Evolutionary conservation across 352 stramenopile species (phyloP).

Genomic region (Phytophthora cactorum): DNA sequence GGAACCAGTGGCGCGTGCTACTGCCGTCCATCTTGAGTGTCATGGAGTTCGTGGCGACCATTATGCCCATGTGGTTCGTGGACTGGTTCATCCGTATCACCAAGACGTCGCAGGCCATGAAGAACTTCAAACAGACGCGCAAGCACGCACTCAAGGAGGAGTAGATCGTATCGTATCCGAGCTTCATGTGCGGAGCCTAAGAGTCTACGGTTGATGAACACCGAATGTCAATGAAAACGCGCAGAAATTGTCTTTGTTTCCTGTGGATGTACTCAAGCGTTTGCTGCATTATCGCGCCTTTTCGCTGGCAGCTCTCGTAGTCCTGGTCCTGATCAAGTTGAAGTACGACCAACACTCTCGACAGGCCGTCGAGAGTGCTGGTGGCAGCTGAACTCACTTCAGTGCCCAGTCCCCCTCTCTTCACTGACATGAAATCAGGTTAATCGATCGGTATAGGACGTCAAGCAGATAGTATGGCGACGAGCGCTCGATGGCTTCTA

Average conservation of each 20-base stretch:
- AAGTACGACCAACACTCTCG: neutral
- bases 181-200: no score
- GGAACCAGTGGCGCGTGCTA: conserved; percentile 54
- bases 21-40: conserved; percentile 38
- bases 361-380: no score
- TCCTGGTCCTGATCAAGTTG: no score
- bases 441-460: conserved; percentile 1
- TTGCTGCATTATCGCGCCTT: no score
- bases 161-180: conserved; percentile 15
- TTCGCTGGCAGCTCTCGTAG: no score
- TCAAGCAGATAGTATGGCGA: conserved; percentile 14
- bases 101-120: conserved; percentile 50
- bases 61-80: conserved; percentile 50
- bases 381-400: neutral
- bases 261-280: no score
- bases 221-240: no score
- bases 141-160: conserved; percentile 45
- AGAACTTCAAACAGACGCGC: conserved; percentile 59
- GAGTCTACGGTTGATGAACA: no score
- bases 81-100: conserved; percentile 47
- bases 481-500: conserved; percentile 28
- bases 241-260: no score
- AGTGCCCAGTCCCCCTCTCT: neutral
- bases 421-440: conserved; percentile 11
- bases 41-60: conserved; percentile 39